phyloP scores from a whole-genome alignment of 2,329 filamentous ascomycete genomes.

The Chaetomiaceae sp. region DNA sequence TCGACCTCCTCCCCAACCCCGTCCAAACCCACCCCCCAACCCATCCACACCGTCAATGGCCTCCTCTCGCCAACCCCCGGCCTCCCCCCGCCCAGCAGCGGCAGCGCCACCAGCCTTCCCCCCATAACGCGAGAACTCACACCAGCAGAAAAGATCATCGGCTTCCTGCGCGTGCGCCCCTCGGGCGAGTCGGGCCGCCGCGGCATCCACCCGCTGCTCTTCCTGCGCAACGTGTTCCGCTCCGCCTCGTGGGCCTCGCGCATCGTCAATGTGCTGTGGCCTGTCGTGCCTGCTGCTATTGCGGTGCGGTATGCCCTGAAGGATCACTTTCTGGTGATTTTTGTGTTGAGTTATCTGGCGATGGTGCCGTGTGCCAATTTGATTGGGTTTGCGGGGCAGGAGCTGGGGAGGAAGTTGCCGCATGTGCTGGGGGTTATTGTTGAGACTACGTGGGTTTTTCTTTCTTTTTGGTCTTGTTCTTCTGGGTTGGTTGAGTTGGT shows the following conservation, averaged over 20 bases:
- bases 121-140: constrained; percentile 6
- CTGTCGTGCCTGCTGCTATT: constrained; percentile 67
- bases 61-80: neutral
- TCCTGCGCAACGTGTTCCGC: constrained; percentile 58
- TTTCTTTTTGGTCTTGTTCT: too few species aligned
- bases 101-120: too few species aligned
- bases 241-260: constrained; percentile 61
- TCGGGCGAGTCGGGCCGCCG: constrained; percentile 63
- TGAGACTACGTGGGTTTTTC: constrained; percentile 47
- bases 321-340: constrained; percentile 55
- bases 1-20: constrained; percentile 1
- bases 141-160: constrained; percentile 1
- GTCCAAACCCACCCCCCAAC: neutral
- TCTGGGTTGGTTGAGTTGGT: too few species aligned
- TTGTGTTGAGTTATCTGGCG: constrained; percentile 67
- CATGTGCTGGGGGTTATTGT: constrained; percentile 63
- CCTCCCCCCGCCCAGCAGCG: constrained; percentile 11
- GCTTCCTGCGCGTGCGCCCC: constrained; percentile 30
- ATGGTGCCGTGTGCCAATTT: constrained; percentile 75
- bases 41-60: constrained; percentile 1
- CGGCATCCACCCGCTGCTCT: constrained; percentile 60
- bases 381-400: constrained; percentile 68
- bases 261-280: constrained; percentile 68
- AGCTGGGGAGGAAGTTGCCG: constrained; percentile 68
- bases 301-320: constrained; percentile 45